Evolutionary conservation across 106 monocot species (phyloP), one percentile per base, ranked within the genome.

Genomic region (Posidonia australis): DNA sequence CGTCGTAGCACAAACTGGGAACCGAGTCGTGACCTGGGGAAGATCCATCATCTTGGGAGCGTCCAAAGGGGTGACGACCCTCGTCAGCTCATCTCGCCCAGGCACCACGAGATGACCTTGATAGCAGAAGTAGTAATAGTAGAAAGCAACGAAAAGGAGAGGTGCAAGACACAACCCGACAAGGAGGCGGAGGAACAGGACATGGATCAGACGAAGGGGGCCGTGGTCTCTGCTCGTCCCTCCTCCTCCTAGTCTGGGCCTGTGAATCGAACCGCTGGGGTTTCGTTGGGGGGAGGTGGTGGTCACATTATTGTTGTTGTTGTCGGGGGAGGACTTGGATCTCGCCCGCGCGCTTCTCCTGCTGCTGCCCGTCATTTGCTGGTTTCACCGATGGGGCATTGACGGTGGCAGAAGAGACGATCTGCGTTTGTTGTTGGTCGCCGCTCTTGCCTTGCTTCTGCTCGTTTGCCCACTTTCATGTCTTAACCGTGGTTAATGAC

Each of bases 41-140:
- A 98, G 84, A 77, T 98, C 90, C 87, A 85, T 83, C 96, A 98
- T 84, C 74, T 74, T 90, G 0, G 82, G 96, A 18, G 80, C 79
- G 0, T 70, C 51, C 70, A 98, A 71, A 2, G 90, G 90, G 22
- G 90, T 83, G 48, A 85, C 80, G 41, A 66, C 51, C 54, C 87
- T 87, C 84, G 25, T 75, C 54, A 59, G 36, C 36, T 36, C 36
- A 36, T 36, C 36, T 36, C 36, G 20, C 75, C 44, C 29, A 60
- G 25, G 31, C 49, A 57, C 30, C 62, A 26, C 36, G 63, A 20
- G 41, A 74, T 74, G 27, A 18, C 59, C 31, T 9, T 18, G 43
- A 54, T n/a, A 21, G 26, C 20, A n/a, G 10, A 42, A 24, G 41
- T 69, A 56, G 18, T 67, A 44, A 44, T 42, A 59, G 55, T 77